Evolutionary conservation across 768 basidiomycete species (phyloP), one percentile per base, ranked within the genome.

Genomic region (Kwoniella sp.): DNA sequence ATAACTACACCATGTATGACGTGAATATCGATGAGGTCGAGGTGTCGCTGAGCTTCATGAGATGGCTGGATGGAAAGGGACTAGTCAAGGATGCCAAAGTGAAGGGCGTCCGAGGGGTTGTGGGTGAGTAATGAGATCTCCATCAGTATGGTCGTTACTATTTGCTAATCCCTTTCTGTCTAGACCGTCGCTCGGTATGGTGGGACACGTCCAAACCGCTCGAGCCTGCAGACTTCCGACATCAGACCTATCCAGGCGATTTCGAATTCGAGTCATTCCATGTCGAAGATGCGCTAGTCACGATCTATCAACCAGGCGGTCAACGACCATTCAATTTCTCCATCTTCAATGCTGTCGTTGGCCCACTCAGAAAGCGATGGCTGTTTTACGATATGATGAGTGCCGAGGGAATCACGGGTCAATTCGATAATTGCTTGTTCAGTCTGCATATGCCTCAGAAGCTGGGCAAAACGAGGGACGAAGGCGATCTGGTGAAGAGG

Each of bases 391-490:
- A 99, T 80, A 88, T 98, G 68, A 81, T 98, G 64, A 85, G 84
- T n/a, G 94, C 96, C 0, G 94, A 97, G 76, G 91, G 90, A 68
- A 89, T 98, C 46, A 95, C 96, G 9, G 96, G 96, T 3, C 96
- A 99, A 78, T 91, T 92, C 67, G 96, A 99, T 78, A 97, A 97
- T 76, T 99, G 96, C 72, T 77, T 99, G 21, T 96, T 96, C 82
- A 97, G 94, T 77, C 77, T 99, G 67, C 96, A 82, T 48, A 92
- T 90, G 79, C 79, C 97, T 46, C 90, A 91, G 68, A 89, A 92
- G 73, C 80, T 97, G 17, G 95, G 94, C 1, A 92, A 96, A 89
- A 88, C 86, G 0, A 65, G 84, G 1, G 94, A 95, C 72, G 93
- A 97, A 77, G 84, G 90, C 30, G 86, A 88, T 76, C 88, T 67